A percentile compares a stretch with the other conserved stretches of the same genome.
phyloP scores from a whole-genome alignment of 352 stramenopile genomes.

The Globisporangium acanthophoron region DNA sequence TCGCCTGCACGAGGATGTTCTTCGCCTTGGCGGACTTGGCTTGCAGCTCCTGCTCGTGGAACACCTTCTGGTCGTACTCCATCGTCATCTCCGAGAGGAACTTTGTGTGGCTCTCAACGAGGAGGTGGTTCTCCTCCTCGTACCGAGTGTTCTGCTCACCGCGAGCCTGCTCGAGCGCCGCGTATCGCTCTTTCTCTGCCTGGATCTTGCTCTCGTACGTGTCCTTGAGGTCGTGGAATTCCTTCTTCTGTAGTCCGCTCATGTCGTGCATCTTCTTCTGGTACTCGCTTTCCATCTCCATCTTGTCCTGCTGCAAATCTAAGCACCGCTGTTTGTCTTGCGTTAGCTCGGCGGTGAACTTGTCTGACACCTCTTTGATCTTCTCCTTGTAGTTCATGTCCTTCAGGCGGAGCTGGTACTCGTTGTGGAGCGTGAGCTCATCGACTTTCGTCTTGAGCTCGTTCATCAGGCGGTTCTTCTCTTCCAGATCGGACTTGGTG shows the following conservation, averaged over 20 bases:
- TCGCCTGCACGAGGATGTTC: slow-evolving; percentile 75
- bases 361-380: slow-evolving; percentile 93
- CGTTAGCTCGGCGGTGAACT: slow-evolving; percentile 92
- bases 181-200: slow-evolving; percentile 86
- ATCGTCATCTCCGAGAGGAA: slow-evolving; percentile 91
- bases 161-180: slow-evolving; percentile 70
- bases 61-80: slow-evolving; percentile 89
- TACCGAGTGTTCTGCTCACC: slow-evolving; percentile 66
- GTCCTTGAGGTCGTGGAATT: slow-evolving; percentile 88
- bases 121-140: slow-evolving; percentile 70
- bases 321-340: slow-evolving; percentile 89
- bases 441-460: slow-evolving; percentile 94
- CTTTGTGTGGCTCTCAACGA: slow-evolving; percentile 75
- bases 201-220: slow-evolving; percentile 91
- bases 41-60: slow-evolving; percentile 78
- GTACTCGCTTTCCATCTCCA: slow-evolving; percentile 89
- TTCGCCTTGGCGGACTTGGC: slow-evolving; percentile 52
- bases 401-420: slow-evolving; percentile 93
- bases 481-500: slow-evolving; percentile 91
- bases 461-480: slow-evolving; percentile 89
- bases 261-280: slow-evolving; percentile 90
- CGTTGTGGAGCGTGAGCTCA: slow-evolving; percentile 91
- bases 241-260: slow-evolving; percentile 81
- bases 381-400: slow-evolving; percentile 96
- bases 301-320: slow-evolving; percentile 88